These are phyloP conservation scores for Hypoxylon trugodes DNA, from an alignment of 495 filamentous ascomycete genomes.

Conservation along the genomic window DNA sequence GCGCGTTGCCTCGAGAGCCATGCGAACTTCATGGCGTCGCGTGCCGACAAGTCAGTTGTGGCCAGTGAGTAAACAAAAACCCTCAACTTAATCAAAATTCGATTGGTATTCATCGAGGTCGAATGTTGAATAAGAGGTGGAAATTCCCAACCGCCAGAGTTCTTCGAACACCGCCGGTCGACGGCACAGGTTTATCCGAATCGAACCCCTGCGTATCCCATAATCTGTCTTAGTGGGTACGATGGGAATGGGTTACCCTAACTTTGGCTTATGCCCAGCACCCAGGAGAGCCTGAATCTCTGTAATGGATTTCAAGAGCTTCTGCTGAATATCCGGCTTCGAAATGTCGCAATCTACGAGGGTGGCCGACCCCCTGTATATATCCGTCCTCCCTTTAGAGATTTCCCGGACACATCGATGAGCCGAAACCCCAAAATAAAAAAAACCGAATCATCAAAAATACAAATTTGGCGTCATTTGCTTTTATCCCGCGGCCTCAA, in stretches of 20 bases:
- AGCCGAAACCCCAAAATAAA: background rate
- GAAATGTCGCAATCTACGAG: background rate
- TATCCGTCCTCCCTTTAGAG: background rate
- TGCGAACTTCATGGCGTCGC: conserved; percentile 77
- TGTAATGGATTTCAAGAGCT: background rate
- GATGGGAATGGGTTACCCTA: background rate
- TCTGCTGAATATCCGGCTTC: background rate
- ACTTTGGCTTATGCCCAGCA: background rate
- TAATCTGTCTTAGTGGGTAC: background rate
- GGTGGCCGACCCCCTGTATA: conserved; percentile 3
- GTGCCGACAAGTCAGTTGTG: conserved; percentile 70
- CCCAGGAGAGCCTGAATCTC: background rate
- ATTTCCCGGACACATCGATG: background rate
- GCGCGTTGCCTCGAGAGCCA: conserved; percentile 85
- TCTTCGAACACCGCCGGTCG: background rate
- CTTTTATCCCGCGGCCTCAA: conserved; percentile 1
- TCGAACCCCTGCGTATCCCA: background rate
- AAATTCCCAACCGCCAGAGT: background rate
- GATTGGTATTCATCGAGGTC: conserved; percentile 19
- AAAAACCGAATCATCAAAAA: conserved; percentile 6
- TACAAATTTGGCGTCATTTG: conserved; percentile 10
- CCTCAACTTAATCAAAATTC: background rate
- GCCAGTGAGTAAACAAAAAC: conserved; percentile 38
- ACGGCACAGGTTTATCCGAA: background rate
- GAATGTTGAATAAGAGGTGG: background rate